Evolutionary conservation across 257 asterid species (phyloP), one percentile per base, ranked within the genome.

Genomic region (Solanum etuberosum): DNA sequence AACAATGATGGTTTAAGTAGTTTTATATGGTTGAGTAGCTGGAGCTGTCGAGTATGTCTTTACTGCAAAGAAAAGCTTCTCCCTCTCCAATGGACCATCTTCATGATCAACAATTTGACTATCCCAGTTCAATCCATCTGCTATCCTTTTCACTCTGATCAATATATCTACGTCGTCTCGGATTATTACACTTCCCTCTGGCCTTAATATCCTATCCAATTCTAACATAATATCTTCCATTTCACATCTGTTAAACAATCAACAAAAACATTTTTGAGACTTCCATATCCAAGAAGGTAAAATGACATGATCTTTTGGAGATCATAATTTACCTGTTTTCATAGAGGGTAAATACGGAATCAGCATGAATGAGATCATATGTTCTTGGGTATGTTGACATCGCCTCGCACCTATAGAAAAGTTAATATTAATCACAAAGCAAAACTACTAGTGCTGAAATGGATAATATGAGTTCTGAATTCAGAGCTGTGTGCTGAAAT

Each of bases 341-440:
- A 90, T 96, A 96, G 59, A 96, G 94, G 63, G 93, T 96, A 80
- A 95, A 96, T 9, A 94, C 38, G 2, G 97, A 93, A 89, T 91
- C 98, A 18, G 97, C 95, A 88, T 96, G 99, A 67, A 96, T 92
- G 84, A 96, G 96, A 89, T 96, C 98, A 40, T 96, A 94, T 5
- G 98, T 94, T 91, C 98, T 90, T 3, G 99, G 98, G 86, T 96
- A 96, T 5, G 99, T 96, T 32, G 99, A 96, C 98, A 95, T 95
- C 12, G 99, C 98, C 88, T 95, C 98, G 34, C 99, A 96, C 98
- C 98, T 95, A 34, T 21, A 38, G 1, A 16, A 70, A 82, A 46
- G 34, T 59, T 23, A 9, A 23, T 9, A 38, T 35, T 71, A 29
- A 38, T 63, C 80, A 84, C 27, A 27, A 37, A 46, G 51, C 8